A percentile compares a stretch with the other conserved stretches of the same genome.
Conservation (phyloP, 73 alveolate species). For the Halteria grandinella region DNA sequence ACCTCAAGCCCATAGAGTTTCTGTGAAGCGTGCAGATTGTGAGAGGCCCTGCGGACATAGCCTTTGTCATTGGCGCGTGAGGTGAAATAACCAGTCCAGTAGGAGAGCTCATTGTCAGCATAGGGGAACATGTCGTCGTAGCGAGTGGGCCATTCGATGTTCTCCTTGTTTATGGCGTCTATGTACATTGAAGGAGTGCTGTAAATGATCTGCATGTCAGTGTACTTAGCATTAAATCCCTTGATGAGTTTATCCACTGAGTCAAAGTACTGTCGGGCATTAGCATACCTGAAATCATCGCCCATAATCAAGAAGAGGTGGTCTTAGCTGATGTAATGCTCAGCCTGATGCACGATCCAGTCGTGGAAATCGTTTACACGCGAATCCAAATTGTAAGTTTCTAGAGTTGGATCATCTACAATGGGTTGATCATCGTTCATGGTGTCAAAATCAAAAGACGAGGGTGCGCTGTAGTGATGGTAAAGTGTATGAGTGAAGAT, state of each 20-base stretch:
- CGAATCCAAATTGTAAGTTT: slow-evolving; percentile 63
- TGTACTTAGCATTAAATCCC: slow-evolving; percentile 62
- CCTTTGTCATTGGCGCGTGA: slow-evolving; percentile 94
- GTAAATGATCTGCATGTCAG: slow-evolving; percentile 80
- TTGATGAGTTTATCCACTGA: slow-evolving; percentile 73
- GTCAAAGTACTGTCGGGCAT: slow-evolving; percentile 65
- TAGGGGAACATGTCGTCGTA: slow-evolving; percentile 94
- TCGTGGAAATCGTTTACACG: slow-evolving; percentile 47
- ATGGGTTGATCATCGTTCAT: slow-evolving; percentile 38
- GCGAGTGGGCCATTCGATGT: slow-evolving; percentile 75
- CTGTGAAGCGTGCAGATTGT: slow-evolving; percentile 44
- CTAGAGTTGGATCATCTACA: slow-evolving; percentile 48
- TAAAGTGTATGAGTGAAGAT: slow-evolving; percentile 69
- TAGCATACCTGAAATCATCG: slow-evolving; percentile 70
- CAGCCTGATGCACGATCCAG: slow-evolving; percentile 18
- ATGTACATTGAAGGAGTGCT: slow-evolving; percentile 95
- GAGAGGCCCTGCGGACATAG: slow-evolving; percentile 58
- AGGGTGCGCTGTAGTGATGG: slow-evolving; percentile 77
- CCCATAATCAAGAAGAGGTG: slow-evolving; percentile 77
- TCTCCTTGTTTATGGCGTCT: slow-evolving; percentile 71
- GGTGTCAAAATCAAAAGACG: slow-evolving; percentile 54
- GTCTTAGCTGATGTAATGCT: slow-evolving; percentile 54
- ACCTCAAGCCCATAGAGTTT: slow-evolving; percentile 2
- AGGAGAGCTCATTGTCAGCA: slow-evolving; percentile 68
- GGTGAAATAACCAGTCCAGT: slow-evolving; percentile 71